A percentile compares a stretch with the other conserved stretches of the same genome.
Evolutionary conservation across 2,329 filamentous ascomycete species (phyloP).

Genomic region (Colletotrichum liaoningense): DNA sequence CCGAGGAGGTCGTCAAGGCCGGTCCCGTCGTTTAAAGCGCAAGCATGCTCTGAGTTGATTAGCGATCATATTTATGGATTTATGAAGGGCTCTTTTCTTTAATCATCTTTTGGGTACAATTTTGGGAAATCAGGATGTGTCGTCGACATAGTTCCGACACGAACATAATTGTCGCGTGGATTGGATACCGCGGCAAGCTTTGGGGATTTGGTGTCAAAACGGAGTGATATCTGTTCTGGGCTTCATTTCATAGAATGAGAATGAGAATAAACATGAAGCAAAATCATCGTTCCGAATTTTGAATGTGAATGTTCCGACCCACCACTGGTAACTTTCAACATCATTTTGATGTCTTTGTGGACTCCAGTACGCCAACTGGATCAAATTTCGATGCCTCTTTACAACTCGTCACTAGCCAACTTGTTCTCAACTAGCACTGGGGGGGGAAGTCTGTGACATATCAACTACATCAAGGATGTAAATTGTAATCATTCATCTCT

Average conservation of each 20-base stretch:
- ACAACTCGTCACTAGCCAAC: too few species aligned
- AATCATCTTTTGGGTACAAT: conserved; percentile 16
- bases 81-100: conserved; percentile 15
- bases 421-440: too few species aligned
- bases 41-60: neutral
- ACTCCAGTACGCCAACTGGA: too few species aligned
- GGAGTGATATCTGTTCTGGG: conserved; percentile 14
- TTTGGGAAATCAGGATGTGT: conserved; percentile 27
- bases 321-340: too few species aligned
- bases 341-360: too few species aligned
- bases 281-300: neutral
- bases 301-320: neutral
- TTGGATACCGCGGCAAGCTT: conserved; percentile 4
- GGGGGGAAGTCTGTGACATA: too few species aligned
- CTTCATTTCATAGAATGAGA: conserved; percentile 30
- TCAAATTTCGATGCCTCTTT: too few species aligned
- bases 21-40: conserved; percentile 57
- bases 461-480: too few species aligned
- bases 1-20: conserved; percentile 79
- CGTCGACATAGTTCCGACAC: conserved; percentile 29
- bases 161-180: conserved; percentile 5
- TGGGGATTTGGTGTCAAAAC: conserved; percentile 5
- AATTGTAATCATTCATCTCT: too few species aligned
- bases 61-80: conserved; percentile 5
- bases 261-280: conserved; percentile 10